Conservation (phyloP, 164 flowering plant genomes). For the Dillenia turbinata region DNA sequence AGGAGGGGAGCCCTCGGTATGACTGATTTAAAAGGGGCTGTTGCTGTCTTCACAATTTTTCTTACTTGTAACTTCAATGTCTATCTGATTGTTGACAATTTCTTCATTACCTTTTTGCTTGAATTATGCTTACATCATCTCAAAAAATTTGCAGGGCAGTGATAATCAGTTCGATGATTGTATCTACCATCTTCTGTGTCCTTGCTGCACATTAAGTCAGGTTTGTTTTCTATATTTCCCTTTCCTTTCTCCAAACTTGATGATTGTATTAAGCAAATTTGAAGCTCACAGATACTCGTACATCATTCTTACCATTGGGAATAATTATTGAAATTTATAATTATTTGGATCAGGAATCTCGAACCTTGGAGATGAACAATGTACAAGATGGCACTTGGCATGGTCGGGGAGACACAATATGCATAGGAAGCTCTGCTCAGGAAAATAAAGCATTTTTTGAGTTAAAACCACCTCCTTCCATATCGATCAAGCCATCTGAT, state of each 20-base stretch:
- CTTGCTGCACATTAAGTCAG: constrained; percentile 79
- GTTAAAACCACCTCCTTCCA: constrained; percentile 44
- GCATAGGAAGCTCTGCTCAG: constrained; percentile 55
- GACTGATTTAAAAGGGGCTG: too few species aligned
- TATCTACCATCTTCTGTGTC: constrained; percentile 69
- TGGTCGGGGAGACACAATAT: constrained; percentile 91
- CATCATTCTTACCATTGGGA: too few species aligned
- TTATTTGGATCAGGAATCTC: constrained; percentile 56
- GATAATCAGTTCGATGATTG: constrained; percentile 77
- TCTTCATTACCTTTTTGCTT: not conserved
- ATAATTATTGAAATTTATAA: constrained; percentile 1
- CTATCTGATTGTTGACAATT: not conserved
- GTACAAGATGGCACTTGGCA: constrained; percentile 90
- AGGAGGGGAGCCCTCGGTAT: too few species aligned
- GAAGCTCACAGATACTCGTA: too few species aligned
- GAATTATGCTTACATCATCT: not conserved
- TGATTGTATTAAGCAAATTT: not conserved
- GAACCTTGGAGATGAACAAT: constrained; percentile 93
- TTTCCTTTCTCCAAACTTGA: not conserved
- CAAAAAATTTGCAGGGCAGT: constrained; percentile 49
- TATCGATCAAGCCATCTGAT: constrained; percentile 38
- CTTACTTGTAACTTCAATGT: too few species aligned
- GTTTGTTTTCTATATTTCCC: constrained; percentile 14
- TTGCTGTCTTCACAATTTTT: too few species aligned
- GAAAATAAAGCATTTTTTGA: constrained; percentile 43